Conservation (phyloP, 1,284 basidiomycete species). For the Boletus subluridellus region DNA sequence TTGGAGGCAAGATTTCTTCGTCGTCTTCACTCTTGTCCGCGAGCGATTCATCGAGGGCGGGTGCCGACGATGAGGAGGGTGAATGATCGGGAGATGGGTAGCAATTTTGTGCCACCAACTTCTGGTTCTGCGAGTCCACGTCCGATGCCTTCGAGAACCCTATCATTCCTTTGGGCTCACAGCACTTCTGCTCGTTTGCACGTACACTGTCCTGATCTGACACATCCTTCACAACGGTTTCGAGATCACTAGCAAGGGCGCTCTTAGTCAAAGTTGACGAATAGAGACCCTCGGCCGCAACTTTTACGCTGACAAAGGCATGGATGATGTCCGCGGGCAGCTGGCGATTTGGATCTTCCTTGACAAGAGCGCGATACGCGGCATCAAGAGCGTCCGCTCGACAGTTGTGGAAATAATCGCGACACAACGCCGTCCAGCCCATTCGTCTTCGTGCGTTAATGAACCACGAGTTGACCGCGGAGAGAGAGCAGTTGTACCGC, state of each 20-base stretch:
- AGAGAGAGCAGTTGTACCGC: conserved; percentile 22
- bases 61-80: background rate
- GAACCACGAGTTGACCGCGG: conserved; percentile 48
- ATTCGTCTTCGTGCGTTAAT: conserved; percentile 43
- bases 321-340: conserved; percentile 24
- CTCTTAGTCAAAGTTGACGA: background rate
- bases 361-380: conserved; percentile 37
- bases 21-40: conserved; percentile 6
- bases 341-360: conserved; percentile 22
- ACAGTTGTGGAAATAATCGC: conserved; percentile 36
- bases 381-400: conserved; percentile 38
- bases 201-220: too few relatives aligned
- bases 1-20: background rate
- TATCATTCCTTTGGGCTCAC: too few relatives aligned
- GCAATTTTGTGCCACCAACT: background rate
- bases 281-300: conserved; percentile 32
- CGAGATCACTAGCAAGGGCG: background rate
- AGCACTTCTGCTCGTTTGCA: too few relatives aligned
- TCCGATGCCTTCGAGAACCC: too few relatives aligned
- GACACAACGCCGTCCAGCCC: conserved; percentile 46
- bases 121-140: too few relatives aligned
- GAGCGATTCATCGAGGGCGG: background rate
- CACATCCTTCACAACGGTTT: background rate
- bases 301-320: conserved; percentile 35
- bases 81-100: conserved; percentile 1